A percentile compares a stretch with the other conserved stretches of the same genome.
Evolutionary conservation across 2,329 filamentous ascomycete species (phyloP).

Genomic region (Diplodia mutila): DNA sequence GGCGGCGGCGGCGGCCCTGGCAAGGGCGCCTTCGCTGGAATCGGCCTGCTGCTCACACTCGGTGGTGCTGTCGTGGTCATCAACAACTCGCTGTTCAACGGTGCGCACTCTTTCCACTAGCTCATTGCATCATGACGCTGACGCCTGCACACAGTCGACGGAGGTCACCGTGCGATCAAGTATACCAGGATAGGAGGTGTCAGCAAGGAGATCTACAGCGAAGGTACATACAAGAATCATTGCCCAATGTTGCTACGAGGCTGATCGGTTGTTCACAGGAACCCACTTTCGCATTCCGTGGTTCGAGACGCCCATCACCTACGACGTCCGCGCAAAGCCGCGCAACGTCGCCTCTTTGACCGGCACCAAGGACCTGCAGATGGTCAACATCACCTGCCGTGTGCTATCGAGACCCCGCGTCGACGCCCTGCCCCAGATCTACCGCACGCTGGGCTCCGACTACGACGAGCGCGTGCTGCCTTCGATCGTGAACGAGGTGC

Average conservation of each 20-base stretch:
- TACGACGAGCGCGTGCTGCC: conserved; percentile 98
- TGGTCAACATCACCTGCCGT: conserved; percentile 99
- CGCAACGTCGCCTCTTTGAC: conserved; percentile 96
- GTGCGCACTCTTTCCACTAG: conserved; percentile 44
- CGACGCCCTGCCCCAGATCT: conserved; percentile 91
- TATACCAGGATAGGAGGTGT: conserved; percentile 93
- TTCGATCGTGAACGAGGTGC: conserved; percentile 98
- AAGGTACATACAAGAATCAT: conserved; percentile 64
- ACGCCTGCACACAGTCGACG: conserved; percentile 67
- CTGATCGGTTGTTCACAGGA: conserved; percentile 54
- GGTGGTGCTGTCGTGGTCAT: conserved; percentile 58
- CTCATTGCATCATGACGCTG: conserved; percentile 29
- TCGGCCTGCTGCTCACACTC: conserved; percentile 58
- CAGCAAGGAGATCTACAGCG: conserved; percentile 91
- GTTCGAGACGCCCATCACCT: conserved; percentile 96
- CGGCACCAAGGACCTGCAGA: conserved; percentile 98
- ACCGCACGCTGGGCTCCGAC: conserved; percentile 90
- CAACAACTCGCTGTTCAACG: conserved; percentile 71
- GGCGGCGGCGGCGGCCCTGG: conserved; percentile 49
- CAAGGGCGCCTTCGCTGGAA: conserved; percentile 57
- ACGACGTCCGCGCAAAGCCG: conserved; percentile 97
- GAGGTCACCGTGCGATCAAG: conserved; percentile 98
- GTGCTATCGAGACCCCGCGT: conserved; percentile 90
- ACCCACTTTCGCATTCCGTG: conserved; percentile 94
- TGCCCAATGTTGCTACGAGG: background rate